These are phyloP conservation scores for Monosporascus cannonballus DNA, from an alignment of 2,329 filamentous ascomycete species.

Conservation along the genomic window DNA sequence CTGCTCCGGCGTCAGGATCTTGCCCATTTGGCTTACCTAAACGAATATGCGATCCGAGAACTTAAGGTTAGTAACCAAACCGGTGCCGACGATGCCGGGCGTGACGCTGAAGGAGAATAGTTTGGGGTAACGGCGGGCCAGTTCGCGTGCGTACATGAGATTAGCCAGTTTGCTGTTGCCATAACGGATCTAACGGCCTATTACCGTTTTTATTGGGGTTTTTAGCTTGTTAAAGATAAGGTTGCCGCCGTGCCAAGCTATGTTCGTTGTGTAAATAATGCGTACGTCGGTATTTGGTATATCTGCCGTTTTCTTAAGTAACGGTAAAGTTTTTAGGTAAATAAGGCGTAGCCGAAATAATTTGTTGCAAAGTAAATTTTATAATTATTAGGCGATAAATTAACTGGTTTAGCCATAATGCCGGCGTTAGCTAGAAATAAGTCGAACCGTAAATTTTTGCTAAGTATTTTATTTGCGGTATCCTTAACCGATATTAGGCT, in stretches of 20 bases:
- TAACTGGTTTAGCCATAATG: constrained; percentile 26
- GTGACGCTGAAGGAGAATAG: constrained; percentile 3
- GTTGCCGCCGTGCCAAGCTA: constrained; percentile 1
- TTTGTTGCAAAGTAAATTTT: constrained; percentile 39
- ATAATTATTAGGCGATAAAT: constrained; percentile 32
- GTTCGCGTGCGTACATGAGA: constrained; percentile 8
- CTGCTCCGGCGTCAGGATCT: neutral
- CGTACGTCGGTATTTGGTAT: constrained; percentile 5
- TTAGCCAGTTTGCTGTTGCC: constrained; percentile 15
- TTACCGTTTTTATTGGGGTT: constrained; percentile 1
- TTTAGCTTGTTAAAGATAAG: constrained; percentile 7
- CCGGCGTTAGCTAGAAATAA: constrained; percentile 28
- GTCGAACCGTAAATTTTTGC: constrained; percentile 24
- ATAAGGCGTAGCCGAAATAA: constrained; percentile 35
- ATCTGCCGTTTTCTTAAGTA: constrained; percentile 5
- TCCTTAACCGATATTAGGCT: constrained; percentile 1
- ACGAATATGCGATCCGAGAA: neutral
- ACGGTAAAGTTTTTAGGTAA: constrained; percentile 19
- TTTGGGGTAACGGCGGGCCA: constrained; percentile 8
- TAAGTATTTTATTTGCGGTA: constrained; percentile 1
- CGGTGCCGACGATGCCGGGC: constrained; percentile 6
- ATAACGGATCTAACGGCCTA: constrained; percentile 5
- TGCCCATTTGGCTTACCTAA: neutral
- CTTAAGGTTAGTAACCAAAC: neutral
- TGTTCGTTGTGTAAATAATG: constrained; percentile 7